These are phyloP conservation scores for Cutaneotrichosporon curvatum DNA, from an alignment of 1,284 basidiomycete genomes.

Conservation along the genomic window DNA sequence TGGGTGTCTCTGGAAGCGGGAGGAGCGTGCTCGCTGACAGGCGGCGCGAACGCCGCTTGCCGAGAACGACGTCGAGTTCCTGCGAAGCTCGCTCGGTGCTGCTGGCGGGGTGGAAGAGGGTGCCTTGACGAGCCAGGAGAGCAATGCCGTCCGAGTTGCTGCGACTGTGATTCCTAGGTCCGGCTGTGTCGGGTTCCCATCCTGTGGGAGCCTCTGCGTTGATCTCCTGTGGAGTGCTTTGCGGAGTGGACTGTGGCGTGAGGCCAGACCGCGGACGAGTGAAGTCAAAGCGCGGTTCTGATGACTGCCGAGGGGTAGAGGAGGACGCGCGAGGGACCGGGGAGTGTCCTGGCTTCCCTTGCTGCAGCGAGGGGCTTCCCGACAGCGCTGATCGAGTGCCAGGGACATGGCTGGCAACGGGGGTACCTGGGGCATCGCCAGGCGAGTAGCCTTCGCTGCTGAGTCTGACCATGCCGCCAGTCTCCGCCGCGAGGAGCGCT, in stretches of 20 bases:
- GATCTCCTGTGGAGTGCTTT: background rate
- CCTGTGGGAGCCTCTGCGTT: no score
- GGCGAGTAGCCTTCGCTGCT: slow-evolving; percentile 3
- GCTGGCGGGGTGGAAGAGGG: slow-evolving; percentile 40
- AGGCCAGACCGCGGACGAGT: no score
- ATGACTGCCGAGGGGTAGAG: no score
- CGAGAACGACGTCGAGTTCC: slow-evolving; percentile 43
- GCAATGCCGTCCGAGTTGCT: slow-evolving; percentile 38
- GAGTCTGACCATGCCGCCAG: slow-evolving; percentile 25
- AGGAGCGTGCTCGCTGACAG: slow-evolving; percentile 33
- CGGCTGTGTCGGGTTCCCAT: background rate
- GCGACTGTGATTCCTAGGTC: slow-evolving; percentile 10
- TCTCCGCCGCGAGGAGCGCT: slow-evolving; percentile 30
- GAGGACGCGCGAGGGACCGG: no score
- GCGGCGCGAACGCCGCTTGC: slow-evolving; percentile 28
- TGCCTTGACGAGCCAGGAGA: slow-evolving; percentile 41
- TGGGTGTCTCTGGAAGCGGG: slow-evolving; percentile 26
- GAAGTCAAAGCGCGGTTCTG: no score
- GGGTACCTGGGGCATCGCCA: slow-evolving; percentile 1
- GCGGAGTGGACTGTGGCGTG: background rate
- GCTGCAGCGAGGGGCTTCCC: no score
- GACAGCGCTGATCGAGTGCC: no score
- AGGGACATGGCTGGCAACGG: no score
- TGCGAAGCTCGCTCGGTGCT: slow-evolving; percentile 33
- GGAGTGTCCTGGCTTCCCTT: no score